A percentile compares a stretch with the other conserved stretches of the same genome.
phyloP scores from a whole-genome alignment of 2,329 filamentous ascomycete genomes.

The Fusarium sp. region DNA sequence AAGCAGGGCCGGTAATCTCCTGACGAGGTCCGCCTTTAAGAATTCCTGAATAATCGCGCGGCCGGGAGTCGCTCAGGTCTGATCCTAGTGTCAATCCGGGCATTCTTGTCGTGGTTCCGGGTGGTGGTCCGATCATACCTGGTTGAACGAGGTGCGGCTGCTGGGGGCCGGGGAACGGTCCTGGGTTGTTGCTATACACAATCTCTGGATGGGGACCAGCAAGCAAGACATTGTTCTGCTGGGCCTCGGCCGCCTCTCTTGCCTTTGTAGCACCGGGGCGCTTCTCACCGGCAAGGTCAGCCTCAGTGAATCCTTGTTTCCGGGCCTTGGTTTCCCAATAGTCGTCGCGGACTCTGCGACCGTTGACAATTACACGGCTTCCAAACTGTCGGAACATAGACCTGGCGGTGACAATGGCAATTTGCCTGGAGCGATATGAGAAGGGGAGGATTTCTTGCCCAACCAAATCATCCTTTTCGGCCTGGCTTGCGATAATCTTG shows the following conservation, averaged over 20 bases:
- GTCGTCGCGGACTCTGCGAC: slow-evolving; percentile 92
- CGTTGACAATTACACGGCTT: slow-evolving; percentile 90
- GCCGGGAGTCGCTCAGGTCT: slow-evolving; percentile 80
- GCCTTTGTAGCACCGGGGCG: slow-evolving; percentile 91
- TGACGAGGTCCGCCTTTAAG: slow-evolving; percentile 83
- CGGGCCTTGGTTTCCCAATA: slow-evolving; percentile 98
- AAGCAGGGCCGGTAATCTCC: slow-evolving; percentile 87
- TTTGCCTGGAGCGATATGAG: slow-evolving; percentile 97
- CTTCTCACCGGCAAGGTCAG: slow-evolving; percentile 95
- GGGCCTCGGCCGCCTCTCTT: slow-evolving; percentile 81
- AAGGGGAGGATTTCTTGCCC: slow-evolving; percentile 95
- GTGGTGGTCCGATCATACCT: slow-evolving; percentile 74
- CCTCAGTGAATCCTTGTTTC: slow-evolving; percentile 98
- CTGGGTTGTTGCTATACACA: slow-evolving; percentile 82
- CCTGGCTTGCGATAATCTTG: slow-evolving; percentile 97
- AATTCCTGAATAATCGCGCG: slow-evolving; percentile 85
- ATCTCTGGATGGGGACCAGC: slow-evolving; percentile 84
- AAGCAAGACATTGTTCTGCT: slow-evolving; percentile 67
- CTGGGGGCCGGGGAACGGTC: slow-evolving; percentile 73
- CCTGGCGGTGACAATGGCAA: slow-evolving; percentile 95
- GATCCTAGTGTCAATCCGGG: slow-evolving; percentile 86
- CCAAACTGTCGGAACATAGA: slow-evolving; percentile 99
- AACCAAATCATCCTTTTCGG: slow-evolving; percentile 97
- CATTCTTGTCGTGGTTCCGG: slow-evolving; percentile 77
- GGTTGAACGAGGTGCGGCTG: slow-evolving; percentile 78